phyloP scores from a whole-genome alignment of 2,329 filamentous ascomycete genomes.

The Penicillium occitanis region DNA sequence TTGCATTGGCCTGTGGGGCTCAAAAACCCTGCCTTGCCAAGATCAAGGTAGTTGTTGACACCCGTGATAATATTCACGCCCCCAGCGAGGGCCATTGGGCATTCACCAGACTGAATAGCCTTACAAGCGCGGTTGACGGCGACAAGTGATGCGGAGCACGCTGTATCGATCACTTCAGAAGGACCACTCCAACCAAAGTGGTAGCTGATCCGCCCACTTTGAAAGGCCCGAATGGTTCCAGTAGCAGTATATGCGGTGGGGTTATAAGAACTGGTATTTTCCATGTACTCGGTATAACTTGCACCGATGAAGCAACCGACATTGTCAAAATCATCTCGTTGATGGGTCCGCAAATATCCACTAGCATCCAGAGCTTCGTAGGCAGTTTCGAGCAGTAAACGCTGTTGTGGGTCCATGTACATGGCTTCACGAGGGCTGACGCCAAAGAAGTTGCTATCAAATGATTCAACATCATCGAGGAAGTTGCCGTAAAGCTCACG shows the following conservation, averaged over 20 bases:
- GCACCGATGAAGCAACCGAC: conserved; percentile 26
- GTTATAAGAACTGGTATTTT: conserved; percentile 20
- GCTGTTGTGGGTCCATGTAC: conserved; percentile 21
- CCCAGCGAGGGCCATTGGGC: conserved; percentile 28
- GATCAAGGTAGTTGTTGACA: conserved; percentile 36
- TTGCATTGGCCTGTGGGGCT: conserved; percentile 53
- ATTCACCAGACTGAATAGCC: conserved; percentile 32
- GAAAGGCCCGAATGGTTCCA: conserved; percentile 37
- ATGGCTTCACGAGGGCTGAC: conserved; percentile 19
- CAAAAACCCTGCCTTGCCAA: conserved; percentile 45
- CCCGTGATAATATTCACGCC: conserved; percentile 31
- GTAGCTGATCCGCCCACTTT: conserved; percentile 44
- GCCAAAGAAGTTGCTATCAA: conserved; percentile 34
- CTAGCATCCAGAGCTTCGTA: conserved; percentile 39
- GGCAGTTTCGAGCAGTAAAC: conserved; percentile 29
- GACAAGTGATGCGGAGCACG: conserved; percentile 46
- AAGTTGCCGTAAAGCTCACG: conserved; percentile 25
- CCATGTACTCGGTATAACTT: conserved; percentile 27
- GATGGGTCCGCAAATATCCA: conserved; percentile 12
- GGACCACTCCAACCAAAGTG: conserved; percentile 45
- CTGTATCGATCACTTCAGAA: conserved; percentile 48
- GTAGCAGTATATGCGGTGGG: conserved; percentile 26
- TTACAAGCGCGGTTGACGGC: conserved; percentile 38
- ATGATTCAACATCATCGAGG: conserved; percentile 28
- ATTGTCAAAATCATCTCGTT: conserved; percentile 27